These are phyloP conservation scores for Luffa acutangula DNA, from an alignment of 306 rosid species.

Conservation along the genomic window DNA sequence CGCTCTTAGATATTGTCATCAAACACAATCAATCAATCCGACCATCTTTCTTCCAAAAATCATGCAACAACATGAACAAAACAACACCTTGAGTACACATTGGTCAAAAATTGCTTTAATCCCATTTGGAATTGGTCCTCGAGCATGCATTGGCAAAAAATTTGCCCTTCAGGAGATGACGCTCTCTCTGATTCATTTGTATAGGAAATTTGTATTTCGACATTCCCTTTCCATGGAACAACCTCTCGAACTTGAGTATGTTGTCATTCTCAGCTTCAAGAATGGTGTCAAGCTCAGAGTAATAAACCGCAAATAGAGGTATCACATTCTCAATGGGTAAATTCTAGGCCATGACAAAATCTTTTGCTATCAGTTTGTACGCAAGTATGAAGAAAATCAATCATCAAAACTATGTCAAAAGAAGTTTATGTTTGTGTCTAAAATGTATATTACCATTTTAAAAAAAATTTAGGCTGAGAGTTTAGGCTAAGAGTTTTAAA, in stretches of 20 bases:
- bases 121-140: conserved; percentile 90
- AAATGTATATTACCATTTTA: too few species aligned
- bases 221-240: conserved; percentile 78
- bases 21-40: too few species aligned
- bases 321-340: neutral
- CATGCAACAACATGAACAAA: too few species aligned
- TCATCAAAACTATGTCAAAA: neutral
- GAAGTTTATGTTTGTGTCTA: neutral
- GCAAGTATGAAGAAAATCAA: neutral
- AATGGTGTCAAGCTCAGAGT: conserved; percentile 64
- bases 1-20: too few species aligned
- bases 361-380: neutral
- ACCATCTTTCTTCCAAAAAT: too few species aligned
- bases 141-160: conserved; percentile 83
- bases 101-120: too few species aligned
- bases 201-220: conserved; percentile 56
- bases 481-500: too few species aligned
- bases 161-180: conserved; percentile 70
- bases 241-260: conserved; percentile 73
- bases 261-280: conserved; percentile 83
- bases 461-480: too few species aligned
- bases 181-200: conserved; percentile 75
- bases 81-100: too few species aligned
- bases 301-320: conserved; percentile 26
- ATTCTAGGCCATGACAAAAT: neutral